Conservation (phyloP, 1,284 basidiomycete species). For the Rhodotorula sp. region DNA sequence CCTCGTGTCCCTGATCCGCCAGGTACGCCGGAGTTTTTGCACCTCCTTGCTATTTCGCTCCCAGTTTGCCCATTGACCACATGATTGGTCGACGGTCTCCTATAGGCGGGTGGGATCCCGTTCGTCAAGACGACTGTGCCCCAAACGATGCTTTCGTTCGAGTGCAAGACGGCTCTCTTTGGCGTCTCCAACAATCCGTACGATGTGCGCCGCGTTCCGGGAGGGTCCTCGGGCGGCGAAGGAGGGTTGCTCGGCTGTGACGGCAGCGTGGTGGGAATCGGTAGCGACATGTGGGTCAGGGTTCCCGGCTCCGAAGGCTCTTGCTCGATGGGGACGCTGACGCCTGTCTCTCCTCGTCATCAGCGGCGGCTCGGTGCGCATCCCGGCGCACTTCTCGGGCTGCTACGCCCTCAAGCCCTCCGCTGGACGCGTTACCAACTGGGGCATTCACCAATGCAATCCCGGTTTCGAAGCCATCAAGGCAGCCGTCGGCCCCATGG, state of each 20-base stretch:
- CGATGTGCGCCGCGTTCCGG: slow-evolving; percentile 60
- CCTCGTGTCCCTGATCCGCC: slow-evolving; percentile 56
- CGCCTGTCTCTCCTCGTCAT: background rate
- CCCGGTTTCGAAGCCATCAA: slow-evolving; percentile 67
- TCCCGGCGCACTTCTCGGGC: slow-evolving; percentile 77
- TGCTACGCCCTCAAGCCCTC: slow-evolving; percentile 76
- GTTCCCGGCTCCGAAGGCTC: background rate
- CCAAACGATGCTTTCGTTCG: slow-evolving; percentile 80
- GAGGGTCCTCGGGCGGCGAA: slow-evolving; percentile 78
- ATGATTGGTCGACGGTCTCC: background rate
- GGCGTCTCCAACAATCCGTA: slow-evolving; percentile 72
- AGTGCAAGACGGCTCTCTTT: slow-evolving; percentile 78
- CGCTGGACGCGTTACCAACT: slow-evolving; percentile 55
- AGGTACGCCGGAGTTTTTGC: slow-evolving; percentile 39
- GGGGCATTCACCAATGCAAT: slow-evolving; percentile 51
- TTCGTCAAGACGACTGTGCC: slow-evolving; percentile 76
- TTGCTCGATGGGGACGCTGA: background rate
- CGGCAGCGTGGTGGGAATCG: slow-evolving; percentile 72
- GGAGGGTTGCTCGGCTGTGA: slow-evolving; percentile 70
- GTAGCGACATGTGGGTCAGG: slow-evolving; percentile 53
- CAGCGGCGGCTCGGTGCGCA: slow-evolving; percentile 63
- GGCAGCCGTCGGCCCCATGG: slow-evolving; percentile 69
- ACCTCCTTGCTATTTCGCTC: background rate
- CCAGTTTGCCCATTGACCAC: too few species aligned
- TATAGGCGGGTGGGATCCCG: slow-evolving; percentile 63